A percentile compares a stretch with the other conserved stretches of the same genome.
Evolutionary conservation across 2,329 filamentous ascomycete species (phyloP).

Genomic region (Verticillium zaregamsianum): DNA sequence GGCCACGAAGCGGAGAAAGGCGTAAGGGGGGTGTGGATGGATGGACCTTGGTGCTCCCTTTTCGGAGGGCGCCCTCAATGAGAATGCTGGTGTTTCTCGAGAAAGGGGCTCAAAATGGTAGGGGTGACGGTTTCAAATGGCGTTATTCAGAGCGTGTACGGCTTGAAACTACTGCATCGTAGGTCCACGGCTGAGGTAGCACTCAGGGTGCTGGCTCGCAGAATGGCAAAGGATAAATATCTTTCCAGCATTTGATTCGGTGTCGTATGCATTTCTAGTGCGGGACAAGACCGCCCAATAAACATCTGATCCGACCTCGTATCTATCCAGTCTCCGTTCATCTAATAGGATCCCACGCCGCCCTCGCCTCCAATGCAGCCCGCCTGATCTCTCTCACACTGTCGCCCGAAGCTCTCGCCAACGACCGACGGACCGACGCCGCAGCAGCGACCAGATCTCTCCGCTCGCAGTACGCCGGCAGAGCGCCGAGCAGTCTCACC

Average conservation of each 20-base stretch:
- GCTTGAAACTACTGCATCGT: not conserved
- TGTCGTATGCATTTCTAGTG: not conserved
- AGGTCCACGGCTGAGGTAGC: not conserved
- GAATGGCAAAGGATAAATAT: not conserved
- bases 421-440: slow-evolving; percentile 38
- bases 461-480: slow-evolving; percentile 46
- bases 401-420: slow-evolving; percentile 50
- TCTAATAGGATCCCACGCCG: slow-evolving; percentile 25
- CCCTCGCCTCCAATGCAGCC: slow-evolving; percentile 43
- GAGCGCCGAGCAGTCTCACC: slow-evolving; percentile 40
- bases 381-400: slow-evolving; percentile 47
- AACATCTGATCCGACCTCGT: not conserved
- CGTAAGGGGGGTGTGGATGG: slow-evolving; percentile 15
- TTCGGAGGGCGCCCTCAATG: not conserved
- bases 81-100: not conserved
- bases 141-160: not conserved
- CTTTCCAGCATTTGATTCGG: not conserved
- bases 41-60: not conserved
- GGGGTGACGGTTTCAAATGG: not conserved
- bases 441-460: slow-evolving; percentile 39
- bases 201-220: not conserved
- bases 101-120: not conserved
- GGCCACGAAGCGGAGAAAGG: slow-evolving; percentile 44
- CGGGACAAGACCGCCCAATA: not conserved
- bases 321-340: slow-evolving; percentile 8